Evolutionary conservation across 208 protist species (phyloP).

Genomic region (Herpetomonas tarakana): DNA sequence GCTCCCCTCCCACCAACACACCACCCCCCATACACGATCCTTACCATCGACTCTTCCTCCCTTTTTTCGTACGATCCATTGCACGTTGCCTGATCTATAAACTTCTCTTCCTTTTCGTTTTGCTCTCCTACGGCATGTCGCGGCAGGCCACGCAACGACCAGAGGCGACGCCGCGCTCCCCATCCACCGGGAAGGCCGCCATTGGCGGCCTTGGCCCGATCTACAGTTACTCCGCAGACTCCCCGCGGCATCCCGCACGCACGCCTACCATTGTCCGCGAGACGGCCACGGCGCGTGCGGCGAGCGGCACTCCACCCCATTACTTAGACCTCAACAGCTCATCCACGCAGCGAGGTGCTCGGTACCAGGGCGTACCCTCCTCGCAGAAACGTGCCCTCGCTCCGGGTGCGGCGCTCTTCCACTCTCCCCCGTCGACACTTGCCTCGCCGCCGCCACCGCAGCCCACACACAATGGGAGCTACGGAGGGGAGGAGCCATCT

Average conservation of each 20-base stretch:
- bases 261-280: not conserved
- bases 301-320: not conserved
- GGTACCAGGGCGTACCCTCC: too few species aligned
- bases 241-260: not conserved
- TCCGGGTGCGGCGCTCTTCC: not conserved
- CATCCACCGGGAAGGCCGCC: too few species aligned
- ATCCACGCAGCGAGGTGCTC: not conserved
- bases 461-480: not conserved
- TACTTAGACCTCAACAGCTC: not conserved
- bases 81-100: too few species aligned
- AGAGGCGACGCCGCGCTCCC: too few species aligned
- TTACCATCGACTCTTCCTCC: too few species aligned
- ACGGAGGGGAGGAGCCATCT: not conserved
- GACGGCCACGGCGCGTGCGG: not conserved
- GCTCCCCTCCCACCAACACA: too few species aligned
- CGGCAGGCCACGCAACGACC: too few species aligned
- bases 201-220: too few species aligned
- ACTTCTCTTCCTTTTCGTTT: slow-evolving; percentile 12
- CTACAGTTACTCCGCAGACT: slow-evolving; percentile 1
- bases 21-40: not conserved
- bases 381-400: too few species aligned
- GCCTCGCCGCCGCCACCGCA: not conserved
- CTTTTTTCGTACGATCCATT: not conserved
- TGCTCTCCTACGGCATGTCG: slow-evolving; percentile 5
- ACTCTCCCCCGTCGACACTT: not conserved